Conservation (phyloP, 768 basidiomycete species). For the Asterophora lycoperdoides region DNA sequence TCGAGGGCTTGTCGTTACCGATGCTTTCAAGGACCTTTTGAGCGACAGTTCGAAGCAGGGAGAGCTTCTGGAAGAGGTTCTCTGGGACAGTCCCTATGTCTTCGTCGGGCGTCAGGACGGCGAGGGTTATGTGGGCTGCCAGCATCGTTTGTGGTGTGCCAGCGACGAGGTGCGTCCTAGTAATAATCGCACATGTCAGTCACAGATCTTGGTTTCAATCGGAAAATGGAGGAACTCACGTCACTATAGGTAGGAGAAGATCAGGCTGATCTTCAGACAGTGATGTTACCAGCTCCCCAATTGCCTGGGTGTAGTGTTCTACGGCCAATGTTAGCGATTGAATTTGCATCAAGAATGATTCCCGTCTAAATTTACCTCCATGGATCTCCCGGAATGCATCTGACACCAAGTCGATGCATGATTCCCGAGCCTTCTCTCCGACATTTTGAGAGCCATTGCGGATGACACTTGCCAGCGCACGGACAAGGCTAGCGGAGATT, state of each 20-base stretch:
- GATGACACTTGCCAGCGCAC: conserved; percentile 75
- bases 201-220: neutral
- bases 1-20: conserved; percentile 62
- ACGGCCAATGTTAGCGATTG: conserved; percentile 9
- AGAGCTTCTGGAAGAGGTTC: conserved; percentile 63
- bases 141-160: conserved; percentile 67
- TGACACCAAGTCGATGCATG: conserved; percentile 67
- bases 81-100: conserved; percentile 34
- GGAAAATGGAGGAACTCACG: conserved; percentile 40
- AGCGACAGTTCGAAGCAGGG: conserved; percentile 56
- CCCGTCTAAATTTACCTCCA: conserved; percentile 42
- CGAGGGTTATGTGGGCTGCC: conserved; percentile 56
- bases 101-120: conserved; percentile 47
- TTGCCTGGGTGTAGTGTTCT: conserved; percentile 70
- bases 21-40: conserved; percentile 71
- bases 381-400: conserved; percentile 76
- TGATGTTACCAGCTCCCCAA: conserved; percentile 58
- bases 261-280: conserved; percentile 58
- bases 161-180: conserved; percentile 56
- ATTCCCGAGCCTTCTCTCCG: conserved; percentile 69
- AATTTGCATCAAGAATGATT: neutral
- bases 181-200: conserved; percentile 7
- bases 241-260: conserved; percentile 59
- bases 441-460: conserved; percentile 67
- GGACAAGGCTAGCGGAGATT: conserved; percentile 70